Evolutionary conservation across 2,329 filamentous ascomycete genomes (phyloP).

Genomic region (Arachnomyces sp.): DNA sequence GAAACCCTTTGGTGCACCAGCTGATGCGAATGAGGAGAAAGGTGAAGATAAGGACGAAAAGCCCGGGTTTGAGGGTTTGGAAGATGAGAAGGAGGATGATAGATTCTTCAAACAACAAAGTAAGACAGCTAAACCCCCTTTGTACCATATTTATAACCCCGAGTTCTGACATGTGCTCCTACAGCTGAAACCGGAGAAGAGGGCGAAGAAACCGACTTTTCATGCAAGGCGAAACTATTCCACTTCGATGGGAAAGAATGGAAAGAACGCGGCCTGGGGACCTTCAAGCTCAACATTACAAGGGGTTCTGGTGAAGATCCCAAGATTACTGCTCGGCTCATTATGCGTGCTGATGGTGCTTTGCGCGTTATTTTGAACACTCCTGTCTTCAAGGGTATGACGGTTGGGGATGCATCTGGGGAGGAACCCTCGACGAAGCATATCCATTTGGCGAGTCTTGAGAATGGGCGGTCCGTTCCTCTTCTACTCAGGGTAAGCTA

Average conservation of each 20-base stretch:
- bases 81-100: slow-evolving; percentile 41
- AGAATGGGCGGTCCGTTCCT: slow-evolving; percentile 46
- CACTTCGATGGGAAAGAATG: slow-evolving; percentile 67
- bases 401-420: slow-evolving; percentile 59
- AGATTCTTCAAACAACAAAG: slow-evolving; percentile 54
- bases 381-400: slow-evolving; percentile 68
- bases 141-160: neutral
- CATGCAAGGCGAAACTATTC: slow-evolving; percentile 77
- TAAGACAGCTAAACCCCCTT: slow-evolving; percentile 37
- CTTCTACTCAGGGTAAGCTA: slow-evolving; percentile 50
- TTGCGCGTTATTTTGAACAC: slow-evolving; percentile 83
- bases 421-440: slow-evolving; percentile 63
- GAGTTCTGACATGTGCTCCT: slow-evolving; percentile 14
- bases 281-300: slow-evolving; percentile 74
- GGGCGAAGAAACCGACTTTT: slow-evolving; percentile 66
- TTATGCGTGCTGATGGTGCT: slow-evolving; percentile 88
- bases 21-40: slow-evolving; percentile 47
- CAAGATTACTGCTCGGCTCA: slow-evolving; percentile 56
- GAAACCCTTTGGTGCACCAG: slow-evolving; percentile 65
- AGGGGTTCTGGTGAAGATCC: slow-evolving; percentile 51
- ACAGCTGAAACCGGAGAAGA: slow-evolving; percentile 82
- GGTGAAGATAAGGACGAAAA: slow-evolving; percentile 45
- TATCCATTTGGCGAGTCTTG: slow-evolving; percentile 55
- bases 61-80: slow-evolving; percentile 42
- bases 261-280: slow-evolving; percentile 83